Evolutionary conservation across 1,284 basidiomycete species (phyloP).

Genomic region (Apiotrichum sp.): DNA sequence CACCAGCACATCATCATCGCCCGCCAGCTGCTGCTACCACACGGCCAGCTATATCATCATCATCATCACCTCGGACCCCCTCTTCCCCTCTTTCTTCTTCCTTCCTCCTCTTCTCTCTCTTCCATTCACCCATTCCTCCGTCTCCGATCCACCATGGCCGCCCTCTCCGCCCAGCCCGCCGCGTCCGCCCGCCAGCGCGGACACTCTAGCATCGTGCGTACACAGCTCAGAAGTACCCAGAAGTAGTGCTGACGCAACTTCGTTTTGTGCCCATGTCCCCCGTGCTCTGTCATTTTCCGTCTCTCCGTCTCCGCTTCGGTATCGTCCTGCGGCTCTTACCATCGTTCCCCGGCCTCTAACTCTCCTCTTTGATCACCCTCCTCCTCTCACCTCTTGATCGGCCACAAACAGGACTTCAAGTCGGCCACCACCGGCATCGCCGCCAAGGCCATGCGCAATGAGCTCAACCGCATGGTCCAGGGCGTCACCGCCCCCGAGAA

Average conservation of each 20-base stretch:
- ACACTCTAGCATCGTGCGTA: slow-evolving; percentile 47
- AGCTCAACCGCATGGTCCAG: slow-evolving; percentile 86
- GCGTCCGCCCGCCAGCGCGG: slow-evolving; percentile 43
- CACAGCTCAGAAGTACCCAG: not conserved
- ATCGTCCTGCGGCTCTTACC: too few relatives aligned
- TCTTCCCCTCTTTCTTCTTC: not conserved
- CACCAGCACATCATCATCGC: too few relatives aligned
- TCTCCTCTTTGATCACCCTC: not conserved
- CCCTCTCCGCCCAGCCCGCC: slow-evolving; percentile 21
- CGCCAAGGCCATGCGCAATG: slow-evolving; percentile 97
- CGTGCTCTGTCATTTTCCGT: not conserved
- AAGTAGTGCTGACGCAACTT: slow-evolving; percentile 5
- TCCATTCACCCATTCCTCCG: not conserved
- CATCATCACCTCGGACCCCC: not conserved
- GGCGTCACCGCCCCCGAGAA: slow-evolving; percentile 70
- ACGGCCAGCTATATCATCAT: too few relatives aligned
- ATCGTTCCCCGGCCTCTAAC: too few relatives aligned
- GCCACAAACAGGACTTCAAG: slow-evolving; percentile 65
- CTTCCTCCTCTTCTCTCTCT: not conserved
- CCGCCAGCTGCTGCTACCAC: too few relatives aligned
- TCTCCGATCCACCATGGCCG: slow-evolving; percentile 16
- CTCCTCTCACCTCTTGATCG: not conserved
- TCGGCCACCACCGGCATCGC: slow-evolving; percentile 96
- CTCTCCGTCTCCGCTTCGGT: not conserved
- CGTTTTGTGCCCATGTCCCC: too few relatives aligned